Percentiles rank a stretch among this genome's conserved stretches.
Conservation (phyloP, 2,329 filamentous ascomycete genomes). For the Aspergillus oerlinghausenensis region DNA sequence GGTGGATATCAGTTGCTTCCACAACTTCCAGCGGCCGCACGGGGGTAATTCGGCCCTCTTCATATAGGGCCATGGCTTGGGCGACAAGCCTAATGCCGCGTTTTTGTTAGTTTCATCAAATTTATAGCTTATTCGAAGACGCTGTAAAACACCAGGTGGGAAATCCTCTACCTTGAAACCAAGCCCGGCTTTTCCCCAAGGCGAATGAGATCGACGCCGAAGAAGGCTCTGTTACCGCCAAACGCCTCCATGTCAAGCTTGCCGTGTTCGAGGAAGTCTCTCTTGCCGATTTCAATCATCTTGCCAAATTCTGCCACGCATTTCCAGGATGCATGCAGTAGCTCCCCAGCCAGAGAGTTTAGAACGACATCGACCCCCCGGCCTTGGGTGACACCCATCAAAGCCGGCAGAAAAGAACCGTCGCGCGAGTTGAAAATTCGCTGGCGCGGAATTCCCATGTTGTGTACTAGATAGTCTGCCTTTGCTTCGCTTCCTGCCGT, state of each 20-base stretch:
- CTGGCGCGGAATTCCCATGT: constrained; percentile 6
- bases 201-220: constrained; percentile 6
- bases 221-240: constrained; percentile 6
- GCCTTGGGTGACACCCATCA: constrained; percentile 1
- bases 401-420: neutral
- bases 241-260: constrained; percentile 6
- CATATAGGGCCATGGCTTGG: neutral
- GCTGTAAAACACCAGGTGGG: neutral
- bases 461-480: constrained; percentile 8
- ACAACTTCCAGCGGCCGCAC: constrained; percentile 9
- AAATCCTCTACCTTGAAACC: neutral
- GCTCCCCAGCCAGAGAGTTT: constrained; percentile 15
- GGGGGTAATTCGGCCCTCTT: neutral
- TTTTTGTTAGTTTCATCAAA: too few species aligned
- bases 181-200: neutral
- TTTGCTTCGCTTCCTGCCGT: too few species aligned
- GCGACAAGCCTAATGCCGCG: too few species aligned
- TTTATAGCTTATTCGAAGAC: too few species aligned
- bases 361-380: constrained; percentile 12
- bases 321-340: constrained; percentile 16
- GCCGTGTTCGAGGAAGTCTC: constrained; percentile 1
- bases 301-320: constrained; percentile 16
- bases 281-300: constrained; percentile 13
- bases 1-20: constrained; percentile 23
- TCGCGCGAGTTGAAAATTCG: constrained; percentile 9